Base-by-base conservation (phyloP, 2,329 filamentous ascomycete genomes). In the Beauveria brongniartii region DNA sequence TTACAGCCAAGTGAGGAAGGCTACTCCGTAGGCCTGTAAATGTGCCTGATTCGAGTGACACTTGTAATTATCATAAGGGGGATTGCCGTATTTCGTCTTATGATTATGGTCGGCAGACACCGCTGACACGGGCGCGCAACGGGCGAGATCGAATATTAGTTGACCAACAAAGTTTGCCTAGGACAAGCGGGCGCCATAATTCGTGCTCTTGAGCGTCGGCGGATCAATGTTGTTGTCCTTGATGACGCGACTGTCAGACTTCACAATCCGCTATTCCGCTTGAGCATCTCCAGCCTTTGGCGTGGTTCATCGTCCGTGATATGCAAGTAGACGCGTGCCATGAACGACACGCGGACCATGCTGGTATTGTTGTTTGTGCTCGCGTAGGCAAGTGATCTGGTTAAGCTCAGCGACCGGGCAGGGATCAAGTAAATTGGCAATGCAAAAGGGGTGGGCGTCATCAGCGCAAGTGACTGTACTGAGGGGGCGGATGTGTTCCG, bases 401-500 rank as follows among this genome's bases (percentile, higher is more conserved):
- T 14, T 16, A 34, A 14, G 30, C 30, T 34, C 34, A 16, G 34
- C 12, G 34, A 10, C 5, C 41, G 41, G 28, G 41, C 43, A 56
- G 26, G 43, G 30, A 34, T 37, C 34, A 9, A 26, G 28, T 20
- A 48, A 48, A 50, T 55, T 55, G 55, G 43, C 10, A 40, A 30
- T 47, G 26, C 37, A 12, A 59, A 37, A 41, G 30, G 30, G 30
- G 44, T 44, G 41, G 28, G 43, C 30, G 40, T 46, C 26, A 55
- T 55, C 47, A 20, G 53, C 26, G 14, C 30, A 6, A 26, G 28
- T 34, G 30, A 34, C 10, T 34, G 30, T 34, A 12, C 10, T 34
- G 30, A 34, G 30, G 30, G 51, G 41, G 58, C 58, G 58, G 58
- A 55, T 54, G 58, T 9, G 51, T 54, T 60, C 58, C 58, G 58